These are phyloP conservation scores for Ceratocystiopsis sp. DNA, from an alignment of 2,329 filamentous ascomycete species.

Conservation along the genomic window DNA sequence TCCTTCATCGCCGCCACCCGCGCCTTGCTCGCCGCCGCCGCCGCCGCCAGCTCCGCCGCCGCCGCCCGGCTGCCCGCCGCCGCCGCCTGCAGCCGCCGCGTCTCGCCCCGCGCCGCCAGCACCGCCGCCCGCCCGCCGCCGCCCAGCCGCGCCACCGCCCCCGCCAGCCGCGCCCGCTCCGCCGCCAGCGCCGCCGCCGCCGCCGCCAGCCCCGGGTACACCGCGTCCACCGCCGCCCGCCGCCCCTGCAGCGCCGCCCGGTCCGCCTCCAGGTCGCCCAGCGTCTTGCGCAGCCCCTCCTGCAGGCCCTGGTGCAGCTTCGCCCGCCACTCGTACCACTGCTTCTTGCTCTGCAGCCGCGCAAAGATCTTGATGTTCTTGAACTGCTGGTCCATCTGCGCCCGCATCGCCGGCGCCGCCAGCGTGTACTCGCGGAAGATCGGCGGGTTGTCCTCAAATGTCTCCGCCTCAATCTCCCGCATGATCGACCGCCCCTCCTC, in stretches of 20 bases:
- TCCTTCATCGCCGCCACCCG: conserved; percentile 44
- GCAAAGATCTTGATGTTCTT: conserved; percentile 94
- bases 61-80: conserved; percentile 52
- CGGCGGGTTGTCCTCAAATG: conserved; percentile 75
- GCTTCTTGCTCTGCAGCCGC: conserved; percentile 75
- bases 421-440: conserved; percentile 84
- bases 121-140: conserved; percentile 71
- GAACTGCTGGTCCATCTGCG: conserved; percentile 89
- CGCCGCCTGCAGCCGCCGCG: conserved; percentile 47
- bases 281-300: conserved; percentile 59
- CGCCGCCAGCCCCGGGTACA: conserved; percentile 47
- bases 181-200: conserved; percentile 43
- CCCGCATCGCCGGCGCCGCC: conserved; percentile 65
- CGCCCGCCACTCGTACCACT: conserved; percentile 97
- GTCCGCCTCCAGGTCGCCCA: conserved; percentile 61
- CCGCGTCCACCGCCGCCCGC: conserved; percentile 47
- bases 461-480: conserved; percentile 77
- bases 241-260: conserved; percentile 48
- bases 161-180: conserved; percentile 46
- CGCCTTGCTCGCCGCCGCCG: conserved; percentile 50
- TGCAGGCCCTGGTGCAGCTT: conserved; percentile 69
- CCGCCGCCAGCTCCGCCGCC: conserved; percentile 47
- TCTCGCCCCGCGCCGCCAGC: conserved; percentile 49
- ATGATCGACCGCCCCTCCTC: conserved; percentile 82
- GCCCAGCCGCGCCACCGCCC: conserved; percentile 56